Base-by-base conservation (phyloP, 306 rosid genomes). In the Neltuma alba region DNA sequence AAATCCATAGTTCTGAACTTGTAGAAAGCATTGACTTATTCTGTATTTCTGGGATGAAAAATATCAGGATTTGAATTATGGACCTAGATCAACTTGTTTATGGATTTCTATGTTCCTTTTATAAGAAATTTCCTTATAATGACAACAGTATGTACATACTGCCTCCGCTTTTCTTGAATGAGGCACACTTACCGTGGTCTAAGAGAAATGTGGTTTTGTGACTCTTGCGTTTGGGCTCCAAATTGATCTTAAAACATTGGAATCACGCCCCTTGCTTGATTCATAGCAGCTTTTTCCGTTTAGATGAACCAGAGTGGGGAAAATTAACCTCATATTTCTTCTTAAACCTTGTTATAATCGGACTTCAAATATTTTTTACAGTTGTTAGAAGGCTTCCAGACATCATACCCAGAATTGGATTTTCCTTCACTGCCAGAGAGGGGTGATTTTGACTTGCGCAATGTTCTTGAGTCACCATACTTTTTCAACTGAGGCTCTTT, bases 361-460 rank as follows among this genome's bases (percentile, higher is more conserved):
- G 45, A 48, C 75, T 80, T 70, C 76, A 2, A 55, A 11, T 77
- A 83, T 60, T 79, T 60, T 79, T 79, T 30, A 4, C 92, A 93
- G 97, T 82, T 93, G 87, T 88, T 88, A 7, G 90, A 87, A 83
- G 86, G 82, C 82, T 93, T 91, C 84, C 87, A 85, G 82, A 76
- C 87, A 61, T 79, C 96, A 40, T 89, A 93, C 82, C 97, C 96
- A 30, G 86, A 71, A 52, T 82, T 93, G 85, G 76, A 27, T 6
- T 89, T 93, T 78, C 97, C 97, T 77, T 57, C 91, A 57, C 83
- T 93, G 72, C 96, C 96, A 6, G 80, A 81, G 82, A 89, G 94
- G 81, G 97, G 97, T 45, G 85, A 87, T 82, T 89, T 91, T 76
- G 91, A 91, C 85, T 84, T 93, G 81, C 85, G 7, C 84, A 86